Evolutionary conservation across 768 basidiomycete species (phyloP), one percentile per base, ranked within the genome.

Genomic region (Tricholoma matsutake): DNA sequence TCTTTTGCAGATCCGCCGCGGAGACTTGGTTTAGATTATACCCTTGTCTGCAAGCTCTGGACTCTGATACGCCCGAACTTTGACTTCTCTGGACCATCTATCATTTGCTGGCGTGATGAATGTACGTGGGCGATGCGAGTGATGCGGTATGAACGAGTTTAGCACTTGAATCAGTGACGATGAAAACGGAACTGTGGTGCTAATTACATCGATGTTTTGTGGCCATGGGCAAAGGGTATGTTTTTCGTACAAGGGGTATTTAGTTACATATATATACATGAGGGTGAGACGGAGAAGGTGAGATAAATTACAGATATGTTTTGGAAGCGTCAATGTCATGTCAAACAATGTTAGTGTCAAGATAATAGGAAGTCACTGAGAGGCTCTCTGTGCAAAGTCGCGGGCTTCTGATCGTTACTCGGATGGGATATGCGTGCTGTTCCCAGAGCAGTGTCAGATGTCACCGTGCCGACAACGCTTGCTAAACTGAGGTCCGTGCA

Each of bases 401-500:
- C 29, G 8, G 37, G 10, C 47, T 61, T 63, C 16, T 62, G 54
- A 11, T 22, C 49, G 13, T 35, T 55, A 28, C 47, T 34, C 22
- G 37, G 6, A 45, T 22, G 47, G 28, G 43, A 51, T 16, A 22
- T 32, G 55, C 63, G 63, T 45, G 60, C n/a, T 45, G 31, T 51
- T 47, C 60, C 60, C 58, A 67, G 53, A 35, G 61, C 61, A 37
- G 70, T 58, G 43, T 69, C 63, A 10, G 64, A 57, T 47, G 59
- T 56, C 37, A 67, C 56, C 60, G 66, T 71, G 32, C 67, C 71
- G 37, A 79, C 74, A 39, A 68, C 67, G 64, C 79, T 78, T 7
- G 77, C 67, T 31, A 83, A 67, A 22, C 72, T 71, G 31, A 86
- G 72, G 63, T 84, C 81, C 11, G 75, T 68, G 69, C 83, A 84